Evolutionary conservation across 2,329 filamentous ascomycete genomes (phyloP).

Genomic region (Stylonectria norvegica): DNA sequence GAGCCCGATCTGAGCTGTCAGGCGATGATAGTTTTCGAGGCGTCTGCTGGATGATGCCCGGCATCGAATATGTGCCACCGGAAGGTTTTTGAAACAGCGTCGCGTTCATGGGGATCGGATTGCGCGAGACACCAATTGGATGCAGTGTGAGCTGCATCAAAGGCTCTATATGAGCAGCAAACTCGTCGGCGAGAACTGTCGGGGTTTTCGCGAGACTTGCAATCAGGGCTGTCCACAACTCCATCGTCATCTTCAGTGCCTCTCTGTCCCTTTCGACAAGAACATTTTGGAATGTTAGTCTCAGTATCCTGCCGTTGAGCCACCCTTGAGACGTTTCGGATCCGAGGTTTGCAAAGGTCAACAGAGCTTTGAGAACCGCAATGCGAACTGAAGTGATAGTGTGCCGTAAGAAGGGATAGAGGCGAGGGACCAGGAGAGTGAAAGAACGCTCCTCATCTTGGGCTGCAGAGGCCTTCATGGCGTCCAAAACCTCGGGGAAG

Average conservation of each 20-base stretch:
- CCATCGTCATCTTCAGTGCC: slow-evolving; percentile 76
- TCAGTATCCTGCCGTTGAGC: slow-evolving; percentile 85
- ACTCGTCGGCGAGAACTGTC: slow-evolving; percentile 65
- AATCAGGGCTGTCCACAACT: slow-evolving; percentile 81
- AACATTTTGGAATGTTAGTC: slow-evolving; percentile 91
- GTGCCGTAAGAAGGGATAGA: slow-evolving; percentile 94
- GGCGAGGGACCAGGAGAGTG: slow-evolving; percentile 82
- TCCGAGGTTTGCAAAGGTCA: slow-evolving; percentile 88
- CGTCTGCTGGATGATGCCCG: slow-evolving; percentile 43
- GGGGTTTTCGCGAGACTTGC: slow-evolving; percentile 63
- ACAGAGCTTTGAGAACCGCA: slow-evolving; percentile 85
- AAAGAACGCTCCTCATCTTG: slow-evolving; percentile 86
- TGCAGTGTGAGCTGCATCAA: slow-evolving; percentile 82
- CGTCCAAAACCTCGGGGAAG: slow-evolving; percentile 85
- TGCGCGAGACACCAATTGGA: slow-evolving; percentile 85
- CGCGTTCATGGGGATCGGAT: slow-evolving; percentile 89
- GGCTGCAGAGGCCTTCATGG: slow-evolving; percentile 87
- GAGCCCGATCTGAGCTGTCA: slow-evolving; percentile 57
- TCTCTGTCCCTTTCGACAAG: slow-evolving; percentile 86
- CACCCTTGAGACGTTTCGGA: slow-evolving; percentile 78
- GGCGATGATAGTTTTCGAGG: slow-evolving; percentile 48
- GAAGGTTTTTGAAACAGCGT: slow-evolving; percentile 90
- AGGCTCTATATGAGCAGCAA: slow-evolving; percentile 72
- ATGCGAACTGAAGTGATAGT: slow-evolving; percentile 95
- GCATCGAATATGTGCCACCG: slow-evolving; percentile 70